These are phyloP conservation scores for Zymoseptoria tritici DNA, from an alignment of 2,329 filamentous ascomycete genomes.

Conservation along the genomic window DNA sequence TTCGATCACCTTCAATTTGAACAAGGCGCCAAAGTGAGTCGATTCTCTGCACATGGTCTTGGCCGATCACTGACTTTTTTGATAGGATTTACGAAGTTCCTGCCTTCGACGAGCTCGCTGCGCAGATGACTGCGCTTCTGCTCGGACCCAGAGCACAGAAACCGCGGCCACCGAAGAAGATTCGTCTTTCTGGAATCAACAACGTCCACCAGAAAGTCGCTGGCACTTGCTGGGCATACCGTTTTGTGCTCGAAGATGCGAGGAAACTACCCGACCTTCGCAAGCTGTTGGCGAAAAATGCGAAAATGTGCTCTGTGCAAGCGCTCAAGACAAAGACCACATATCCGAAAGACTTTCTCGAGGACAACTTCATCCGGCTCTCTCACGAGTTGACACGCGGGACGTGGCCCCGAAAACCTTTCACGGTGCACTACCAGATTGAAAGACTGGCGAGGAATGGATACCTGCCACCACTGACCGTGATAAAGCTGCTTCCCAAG, in stretches of 20 bases:
- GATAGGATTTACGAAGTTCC: constrained; percentile 26
- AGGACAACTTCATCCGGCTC: constrained; percentile 23
- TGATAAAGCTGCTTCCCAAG: constrained; percentile 40
- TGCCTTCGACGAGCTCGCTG: neutral
- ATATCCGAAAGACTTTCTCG: constrained; percentile 9
- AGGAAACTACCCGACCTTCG: constrained; percentile 16
- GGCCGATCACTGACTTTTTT: neutral
- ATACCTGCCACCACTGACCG: constrained; percentile 50
- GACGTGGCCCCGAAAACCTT: constrained; percentile 37
- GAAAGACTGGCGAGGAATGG: constrained; percentile 57
- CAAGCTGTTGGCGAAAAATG: constrained; percentile 16
- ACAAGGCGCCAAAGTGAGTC: constrained; percentile 28
- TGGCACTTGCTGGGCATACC: constrained; percentile 47
- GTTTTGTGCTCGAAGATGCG: constrained; percentile 22
- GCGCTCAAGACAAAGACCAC: constrained; percentile 16
- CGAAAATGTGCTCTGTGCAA: constrained; percentile 28
- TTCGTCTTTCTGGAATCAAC: constrained; percentile 32
- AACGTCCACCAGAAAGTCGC: constrained; percentile 33
- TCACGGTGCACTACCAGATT: constrained; percentile 54
- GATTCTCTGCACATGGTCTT: neutral
- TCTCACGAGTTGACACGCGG: constrained; percentile 29
- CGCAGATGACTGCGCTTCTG: constrained; percentile 2
- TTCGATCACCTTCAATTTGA: constrained; percentile 34
- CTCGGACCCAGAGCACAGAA: constrained; percentile 12
- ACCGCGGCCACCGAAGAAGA: constrained; percentile 15